These are phyloP conservation scores for Beauveria asiatica DNA, from an alignment of 2,329 filamentous ascomycete species.

Conservation along the genomic window DNA sequence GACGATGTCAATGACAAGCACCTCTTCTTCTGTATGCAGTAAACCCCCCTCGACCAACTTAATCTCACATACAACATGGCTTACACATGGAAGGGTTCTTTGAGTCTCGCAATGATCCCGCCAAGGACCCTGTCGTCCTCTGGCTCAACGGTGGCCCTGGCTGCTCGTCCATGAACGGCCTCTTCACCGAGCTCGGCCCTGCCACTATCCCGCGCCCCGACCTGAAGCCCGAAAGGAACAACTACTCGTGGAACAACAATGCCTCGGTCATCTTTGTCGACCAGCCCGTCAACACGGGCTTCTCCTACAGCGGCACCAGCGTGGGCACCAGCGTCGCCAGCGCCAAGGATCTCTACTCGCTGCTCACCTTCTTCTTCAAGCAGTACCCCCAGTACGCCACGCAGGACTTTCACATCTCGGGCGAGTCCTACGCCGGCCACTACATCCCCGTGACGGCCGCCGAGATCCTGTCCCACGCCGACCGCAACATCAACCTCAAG, in stretches of 20 bases:
- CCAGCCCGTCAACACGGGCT: constrained; percentile 96
- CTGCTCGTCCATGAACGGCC: constrained; percentile 90
- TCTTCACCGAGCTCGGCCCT: constrained; percentile 98
- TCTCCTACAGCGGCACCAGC: constrained; percentile 84
- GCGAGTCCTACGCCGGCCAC: constrained; percentile 91
- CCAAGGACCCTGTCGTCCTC: constrained; percentile 91
- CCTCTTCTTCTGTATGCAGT: constrained; percentile 69
- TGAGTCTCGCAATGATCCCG: constrained; percentile 92
- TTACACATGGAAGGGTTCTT: constrained; percentile 62
- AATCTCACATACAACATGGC: neutral
- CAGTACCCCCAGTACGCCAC: constrained; percentile 93
- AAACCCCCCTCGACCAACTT: neutral
- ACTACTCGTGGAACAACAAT: constrained; percentile 91
- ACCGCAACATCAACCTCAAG: constrained; percentile 96
- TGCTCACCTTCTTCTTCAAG: constrained; percentile 96
- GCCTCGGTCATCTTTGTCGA: constrained; percentile 99
- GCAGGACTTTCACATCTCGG: constrained; percentile 96
- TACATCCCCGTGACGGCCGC: constrained; percentile 90
- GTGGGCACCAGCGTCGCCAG: constrained; percentile 93
- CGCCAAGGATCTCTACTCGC: constrained; percentile 94
- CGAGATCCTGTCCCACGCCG: constrained; percentile 89
- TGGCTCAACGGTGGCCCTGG: constrained; percentile 95
- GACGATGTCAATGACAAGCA: constrained; percentile 97
- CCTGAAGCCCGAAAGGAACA: constrained; percentile 70
- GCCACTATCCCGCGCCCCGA: constrained; percentile 77